A percentile compares a stretch with the other conserved stretches of the same genome.
These are phyloP conservation scores for Fraxinus quadrangulata DNA, from an alignment of 257 asterid genomes.

Conservation along the genomic window DNA sequence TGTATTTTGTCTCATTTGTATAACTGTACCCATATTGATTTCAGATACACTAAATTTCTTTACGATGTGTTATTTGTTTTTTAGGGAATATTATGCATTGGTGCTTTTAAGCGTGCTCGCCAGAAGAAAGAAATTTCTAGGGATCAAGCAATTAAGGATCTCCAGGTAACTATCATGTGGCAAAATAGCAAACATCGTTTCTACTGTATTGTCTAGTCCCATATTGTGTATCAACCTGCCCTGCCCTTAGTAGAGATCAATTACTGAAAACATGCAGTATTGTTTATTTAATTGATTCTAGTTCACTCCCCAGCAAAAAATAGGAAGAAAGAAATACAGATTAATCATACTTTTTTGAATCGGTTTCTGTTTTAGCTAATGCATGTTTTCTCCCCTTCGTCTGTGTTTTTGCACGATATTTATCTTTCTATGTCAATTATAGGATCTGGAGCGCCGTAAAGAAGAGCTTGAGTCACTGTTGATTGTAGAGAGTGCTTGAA, in stretches of 20 bases:
- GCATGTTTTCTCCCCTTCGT: not conserved
- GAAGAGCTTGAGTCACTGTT: slow-evolving; percentile 81
- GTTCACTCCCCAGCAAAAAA: not conserved
- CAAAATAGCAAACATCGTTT: not conserved
- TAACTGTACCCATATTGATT: not conserved
- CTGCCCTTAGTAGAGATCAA: not conserved
- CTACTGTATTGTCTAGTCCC: not conserved
- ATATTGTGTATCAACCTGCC: not conserved
- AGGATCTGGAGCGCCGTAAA: slow-evolving; percentile 82
- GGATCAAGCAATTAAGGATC: slow-evolving; percentile 83
- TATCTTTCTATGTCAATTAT: slow-evolving; percentile 27
- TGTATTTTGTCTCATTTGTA: slow-evolving; percentile 13
- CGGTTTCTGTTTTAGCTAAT: not conserved
- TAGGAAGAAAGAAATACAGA: not conserved
- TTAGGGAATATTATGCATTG: slow-evolving; percentile 86
- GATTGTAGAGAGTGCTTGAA: slow-evolving; percentile 46
- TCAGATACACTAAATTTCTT: not conserved
- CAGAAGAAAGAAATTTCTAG: slow-evolving; percentile 65
- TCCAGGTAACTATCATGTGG: slow-evolving; percentile 53
- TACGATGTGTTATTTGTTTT: slow-evolving; percentile 12
- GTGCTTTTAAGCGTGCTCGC: slow-evolving; percentile 82
- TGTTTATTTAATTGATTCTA: not conserved
- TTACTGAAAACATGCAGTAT: not conserved
- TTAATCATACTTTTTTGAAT: not conserved
- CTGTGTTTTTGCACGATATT: not conserved